Evolutionary conservation across 1,284 basidiomycete species (phyloP), one percentile per base, ranked within the genome.

Genomic region (Boletus subluridellus): DNA sequence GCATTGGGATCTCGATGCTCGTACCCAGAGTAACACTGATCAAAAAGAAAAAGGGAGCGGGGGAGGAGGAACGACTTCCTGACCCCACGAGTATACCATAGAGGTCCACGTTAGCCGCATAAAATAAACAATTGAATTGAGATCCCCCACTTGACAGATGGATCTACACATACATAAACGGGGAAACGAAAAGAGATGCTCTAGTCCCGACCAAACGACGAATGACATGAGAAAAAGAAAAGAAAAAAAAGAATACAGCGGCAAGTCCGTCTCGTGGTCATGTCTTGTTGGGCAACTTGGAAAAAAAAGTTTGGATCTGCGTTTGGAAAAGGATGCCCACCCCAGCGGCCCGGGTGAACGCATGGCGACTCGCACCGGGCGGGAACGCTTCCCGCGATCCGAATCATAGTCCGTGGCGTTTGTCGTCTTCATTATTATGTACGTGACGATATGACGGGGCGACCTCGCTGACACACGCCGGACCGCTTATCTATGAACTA

Each of bases 211-310:
- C 24, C 49, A 42, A n/a, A 14, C 39, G 17, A 48, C 28, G 46
- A 49, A 4, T 51, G 66, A 61, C 66, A 66, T 65, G 64, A 50
- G 64, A 65, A 63, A 48, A 49, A 37, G 47, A 45, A 26, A 26
- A 67, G 54, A 48, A 42, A 37, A 12, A 55, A 42, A 45, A 39
- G 2, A 34, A 17, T 14, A 28, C 39, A 12, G 9, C n/a, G 5
- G 1, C 21, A 15, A 11, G 30, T 34, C 21, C 30, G 45, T 34
- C 51, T 52, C 28, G 48, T 15, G 30, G 21, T 32, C 46, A 52
- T 52, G n/a, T 15, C 21, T 48, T 12, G 39, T n/a, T 5, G 14
- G 30, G 17, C 12, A 9, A 52, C 30, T 15, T 39, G 48, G n/a
- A 17, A 28, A 28, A 28, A 15, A 5, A 5, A 7, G 15, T n/a